Evolutionary conservation across 495 filamentous ascomycete species (phyloP), one percentile per base, ranked within the genome.

Genomic region (Podospora anserina): DNA sequence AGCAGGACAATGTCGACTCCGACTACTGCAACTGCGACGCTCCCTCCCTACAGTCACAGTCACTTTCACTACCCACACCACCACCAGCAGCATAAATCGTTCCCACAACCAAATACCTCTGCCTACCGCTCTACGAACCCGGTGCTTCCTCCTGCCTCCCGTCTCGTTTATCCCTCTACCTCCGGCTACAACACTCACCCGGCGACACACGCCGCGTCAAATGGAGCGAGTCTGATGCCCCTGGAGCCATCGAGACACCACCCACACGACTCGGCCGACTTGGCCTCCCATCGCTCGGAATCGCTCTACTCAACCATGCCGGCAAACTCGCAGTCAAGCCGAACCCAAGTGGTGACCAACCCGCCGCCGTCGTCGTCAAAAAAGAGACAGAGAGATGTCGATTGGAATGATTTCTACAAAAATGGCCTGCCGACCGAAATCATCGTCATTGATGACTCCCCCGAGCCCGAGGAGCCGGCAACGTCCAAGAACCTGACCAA

Each of bases 361-460:
- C 69, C 77, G 61, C 69, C 77, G 62, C 30, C 30, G 3, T 68
- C 72, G 32, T 62, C 72, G 19, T 49, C 69, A 19, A 82, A 85
- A 60, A 88, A 89, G 69, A 81, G 83, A 69, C 84, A 85, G n/a
- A 82, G 87, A 70, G 84, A 85, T 69, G 90, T 91, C 67, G 88
- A 98, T 82, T 98, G 94, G 94, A 80, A 86, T 39, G 86, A 88
- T 68, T 98, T 96, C 76, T 98, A 97, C 79, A 92, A 91, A 77
- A 96, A 97, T 79, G 94, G 94, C 20, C 78, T 94, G 18, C 94
- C 94, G 16, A 91, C 94, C 76, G 94, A 97, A 79, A 87, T 98
- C 76, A 97, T 98, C 75, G 89, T 97, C 68, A 98, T 98, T 77
- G 91, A 97, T 73, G 94, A 97, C 80, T 89, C 91, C n/a, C 88